A percentile compares a stretch with the other conserved stretches of the same genome.
Evolutionary conservation across 2,329 filamentous ascomycete species (phyloP).

Genomic region (Ilyonectria sp.): DNA sequence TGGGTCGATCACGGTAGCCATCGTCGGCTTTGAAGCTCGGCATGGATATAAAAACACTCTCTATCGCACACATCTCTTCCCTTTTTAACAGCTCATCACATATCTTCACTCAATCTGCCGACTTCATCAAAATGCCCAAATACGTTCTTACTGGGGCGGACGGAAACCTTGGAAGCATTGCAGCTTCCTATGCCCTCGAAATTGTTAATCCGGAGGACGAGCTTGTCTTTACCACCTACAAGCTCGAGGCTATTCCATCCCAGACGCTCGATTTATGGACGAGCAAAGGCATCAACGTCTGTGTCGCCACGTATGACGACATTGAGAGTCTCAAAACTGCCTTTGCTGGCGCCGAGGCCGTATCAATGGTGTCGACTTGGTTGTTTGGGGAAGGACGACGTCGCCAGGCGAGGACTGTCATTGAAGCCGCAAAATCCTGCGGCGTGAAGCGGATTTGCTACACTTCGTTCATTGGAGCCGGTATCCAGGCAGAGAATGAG

Average conservation of each 20-base stretch:
- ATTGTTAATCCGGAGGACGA: conserved; percentile 43
- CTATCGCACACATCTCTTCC: background rate
- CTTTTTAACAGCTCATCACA: background rate
- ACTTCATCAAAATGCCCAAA: conserved; percentile 38
- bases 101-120: background rate
- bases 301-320: conserved; percentile 42
- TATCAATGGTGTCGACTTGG: conserved; percentile 45
- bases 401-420: conserved; percentile 38
- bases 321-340: conserved; percentile 41
- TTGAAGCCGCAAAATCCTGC: conserved; percentile 43
- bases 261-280: conserved; percentile 38
- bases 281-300: conserved; percentile 40
- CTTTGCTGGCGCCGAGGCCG: conserved; percentile 45
- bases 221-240: conserved; percentile 44
- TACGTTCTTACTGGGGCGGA: conserved; percentile 46
- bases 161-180: conserved; percentile 43
- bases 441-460: conserved; percentile 45
- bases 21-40: background rate
- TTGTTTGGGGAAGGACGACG: conserved; percentile 43
- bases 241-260: conserved; percentile 36
- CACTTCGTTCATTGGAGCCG: conserved; percentile 43
- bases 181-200: conserved; percentile 41
- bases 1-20: background rate
- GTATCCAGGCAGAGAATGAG: conserved; percentile 43
- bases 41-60: background rate